These are phyloP conservation scores for Mucor indicus DNA, from an alignment of 371 early-diverging fungal species.

Conservation along the genomic window DNA sequence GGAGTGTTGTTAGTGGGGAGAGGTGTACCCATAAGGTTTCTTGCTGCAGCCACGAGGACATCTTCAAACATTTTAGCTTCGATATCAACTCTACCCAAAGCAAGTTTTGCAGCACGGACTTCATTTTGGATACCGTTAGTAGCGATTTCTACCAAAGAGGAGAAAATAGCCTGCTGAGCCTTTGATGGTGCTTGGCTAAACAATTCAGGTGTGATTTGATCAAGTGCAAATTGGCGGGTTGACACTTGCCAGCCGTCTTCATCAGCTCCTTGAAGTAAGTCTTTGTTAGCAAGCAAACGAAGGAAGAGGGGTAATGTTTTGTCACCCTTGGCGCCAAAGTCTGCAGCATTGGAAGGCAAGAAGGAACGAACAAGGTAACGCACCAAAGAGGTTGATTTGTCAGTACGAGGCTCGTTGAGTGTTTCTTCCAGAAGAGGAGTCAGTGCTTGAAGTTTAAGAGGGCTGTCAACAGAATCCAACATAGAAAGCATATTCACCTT, in stretches of 20 bases:
- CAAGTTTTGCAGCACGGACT: conserved; percentile 56
- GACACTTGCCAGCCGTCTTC: conserved; percentile 55
- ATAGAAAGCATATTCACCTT: conserved; percentile 56
- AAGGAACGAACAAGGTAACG: conserved; percentile 61
- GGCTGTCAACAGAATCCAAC: conserved; percentile 53
- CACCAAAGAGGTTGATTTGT: conserved; percentile 41
- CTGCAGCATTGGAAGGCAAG: conserved; percentile 49
- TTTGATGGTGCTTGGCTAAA: conserved; percentile 42
- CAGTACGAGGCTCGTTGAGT: conserved; percentile 22
- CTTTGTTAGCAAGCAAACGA: conserved; percentile 42
- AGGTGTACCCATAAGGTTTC: conserved; percentile 16
- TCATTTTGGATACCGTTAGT: conserved; percentile 62
- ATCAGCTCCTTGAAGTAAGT: conserved; percentile 37
- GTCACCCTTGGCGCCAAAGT: conserved; percentile 48
- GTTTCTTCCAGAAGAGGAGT: conserved; percentile 58
- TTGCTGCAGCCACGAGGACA: conserved; percentile 18
- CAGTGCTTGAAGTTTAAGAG: conserved; percentile 62
- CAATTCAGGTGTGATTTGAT: conserved; percentile 57
- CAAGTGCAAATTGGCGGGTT: conserved; percentile 56
- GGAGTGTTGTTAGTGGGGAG: conserved; percentile 3
- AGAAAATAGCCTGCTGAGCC: conserved; percentile 56
- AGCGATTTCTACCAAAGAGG: conserved; percentile 62
- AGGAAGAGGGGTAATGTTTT: conserved; percentile 49
- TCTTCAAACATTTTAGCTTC: conserved; percentile 45
- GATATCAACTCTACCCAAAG: conserved; percentile 54